These are phyloP conservation scores for Fermentozyma sake DNA, from an alignment of 1,139 yeast genomes.

Conservation along the genomic window DNA sequence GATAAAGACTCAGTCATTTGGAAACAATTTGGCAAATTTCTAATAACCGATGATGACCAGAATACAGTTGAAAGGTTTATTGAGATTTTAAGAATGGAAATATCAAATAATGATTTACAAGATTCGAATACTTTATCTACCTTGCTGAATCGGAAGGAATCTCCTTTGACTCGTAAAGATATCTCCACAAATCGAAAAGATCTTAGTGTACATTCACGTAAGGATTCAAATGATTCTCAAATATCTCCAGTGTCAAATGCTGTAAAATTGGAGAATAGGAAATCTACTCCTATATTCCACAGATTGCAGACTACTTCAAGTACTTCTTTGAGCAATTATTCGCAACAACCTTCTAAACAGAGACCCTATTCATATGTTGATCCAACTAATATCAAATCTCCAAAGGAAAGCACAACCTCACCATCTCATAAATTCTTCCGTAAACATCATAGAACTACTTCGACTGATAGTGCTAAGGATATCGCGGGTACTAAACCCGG, in stretches of 20 bases:
- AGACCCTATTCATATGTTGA: slow-evolving; percentile 59
- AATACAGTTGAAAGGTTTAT: slow-evolving; percentile 55
- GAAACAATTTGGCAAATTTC: slow-evolving; percentile 41
- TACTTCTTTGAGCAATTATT: slow-evolving; percentile 10
- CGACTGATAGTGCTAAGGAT: slow-evolving; percentile 19
- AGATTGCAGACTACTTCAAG: slow-evolving; percentile 20
- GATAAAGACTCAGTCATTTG: slow-evolving; percentile 49
- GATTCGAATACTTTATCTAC: too few relatives aligned
- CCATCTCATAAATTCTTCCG: slow-evolving; percentile 52
- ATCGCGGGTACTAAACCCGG: too few relatives aligned
- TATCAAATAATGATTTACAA: slow-evolving; percentile 7
- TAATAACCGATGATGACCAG: slow-evolving; percentile 37
- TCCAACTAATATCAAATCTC: slow-evolving; percentile 17
- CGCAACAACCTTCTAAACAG: slow-evolving; percentile 19
- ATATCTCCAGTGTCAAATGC: slow-evolving; percentile 10
- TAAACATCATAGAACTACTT: slow-evolving; percentile 53
- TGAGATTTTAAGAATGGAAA: slow-evolving; percentile 25
- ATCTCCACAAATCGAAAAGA: too few relatives aligned
- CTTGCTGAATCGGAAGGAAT: too few relatives aligned
- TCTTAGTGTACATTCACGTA: slow-evolving; percentile 14
- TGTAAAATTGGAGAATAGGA: slow-evolving; percentile 26
- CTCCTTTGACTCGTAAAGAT: too few relatives aligned
- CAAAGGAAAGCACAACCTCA: slow-evolving; percentile 15
- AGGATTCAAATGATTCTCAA: slow-evolving; percentile 17
- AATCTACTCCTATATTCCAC: slow-evolving; percentile 26